Evolutionary conservation across 163 green algal species (phyloP).

Genomic region (Smithsoniella earleae): DNA sequence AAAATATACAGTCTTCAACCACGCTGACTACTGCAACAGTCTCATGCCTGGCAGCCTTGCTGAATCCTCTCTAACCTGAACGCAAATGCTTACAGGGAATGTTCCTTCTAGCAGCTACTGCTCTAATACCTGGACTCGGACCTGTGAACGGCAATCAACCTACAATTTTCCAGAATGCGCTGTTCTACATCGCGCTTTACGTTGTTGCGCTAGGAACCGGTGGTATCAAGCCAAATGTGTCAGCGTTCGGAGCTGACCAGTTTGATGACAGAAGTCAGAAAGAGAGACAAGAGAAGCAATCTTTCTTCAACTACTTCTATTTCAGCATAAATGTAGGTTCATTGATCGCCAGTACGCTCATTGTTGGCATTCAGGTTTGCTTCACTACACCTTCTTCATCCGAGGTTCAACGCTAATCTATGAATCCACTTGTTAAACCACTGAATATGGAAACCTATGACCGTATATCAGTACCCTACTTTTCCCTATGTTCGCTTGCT

Average conservation of each 20-base stretch:
- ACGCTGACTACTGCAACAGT: too few species aligned
- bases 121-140: slow-evolving; percentile 51
- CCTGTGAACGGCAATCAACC: slow-evolving; percentile 40
- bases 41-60: too few species aligned
- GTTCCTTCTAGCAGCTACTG: slow-evolving; percentile 51
- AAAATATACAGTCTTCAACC: too few species aligned
- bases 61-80: too few species aligned
- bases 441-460: too few species aligned
- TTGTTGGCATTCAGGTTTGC: slow-evolving; percentile 80
- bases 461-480: too few species aligned
- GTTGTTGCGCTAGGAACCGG: slow-evolving; percentile 77
- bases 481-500: too few species aligned
- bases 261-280: slow-evolving; percentile 71
- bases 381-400: too few species aligned
- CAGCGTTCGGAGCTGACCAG: slow-evolving; percentile 91
- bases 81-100: slow-evolving; percentile 61
- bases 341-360: slow-evolving; percentile 68
- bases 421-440: too few species aligned
- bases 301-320: slow-evolving; percentile 99
- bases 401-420: too few species aligned
- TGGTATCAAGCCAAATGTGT: slow-evolving; percentile 97
- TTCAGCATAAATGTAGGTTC: slow-evolving; percentile 89
- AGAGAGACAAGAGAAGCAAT: slow-evolving; percentile 71
- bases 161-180: slow-evolving; percentile 46
- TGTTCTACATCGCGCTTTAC: slow-evolving; percentile 49